Conservation (phyloP, 2,329 filamentous ascomycete genomes). For the Ophiostoma sp. region DNA sequence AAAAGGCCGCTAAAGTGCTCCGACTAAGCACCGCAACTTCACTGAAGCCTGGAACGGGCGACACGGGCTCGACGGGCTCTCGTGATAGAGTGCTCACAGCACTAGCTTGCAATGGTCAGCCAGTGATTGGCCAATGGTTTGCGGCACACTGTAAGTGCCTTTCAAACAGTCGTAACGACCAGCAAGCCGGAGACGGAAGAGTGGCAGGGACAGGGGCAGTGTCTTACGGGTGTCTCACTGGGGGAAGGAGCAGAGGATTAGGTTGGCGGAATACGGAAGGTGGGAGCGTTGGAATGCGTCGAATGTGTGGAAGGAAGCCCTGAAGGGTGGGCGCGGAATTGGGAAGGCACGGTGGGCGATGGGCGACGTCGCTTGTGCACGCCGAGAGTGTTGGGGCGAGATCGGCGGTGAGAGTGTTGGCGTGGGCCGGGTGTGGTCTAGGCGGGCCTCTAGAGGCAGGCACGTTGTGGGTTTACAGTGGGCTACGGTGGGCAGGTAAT, state of each 20-base stretch:
- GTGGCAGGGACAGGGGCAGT: background rate
- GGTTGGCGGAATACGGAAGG: background rate
- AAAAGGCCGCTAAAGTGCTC: background rate
- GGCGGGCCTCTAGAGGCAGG: background rate
- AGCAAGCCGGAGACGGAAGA: background rate
- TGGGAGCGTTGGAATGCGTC: background rate
- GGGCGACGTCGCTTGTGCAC: background rate
- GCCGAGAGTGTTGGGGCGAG: conserved; percentile 18
- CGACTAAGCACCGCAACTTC: background rate
- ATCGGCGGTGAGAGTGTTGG: conserved; percentile 23
- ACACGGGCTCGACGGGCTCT: background rate
- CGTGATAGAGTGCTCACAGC: conserved; percentile 16
- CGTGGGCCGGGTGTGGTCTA: background rate
- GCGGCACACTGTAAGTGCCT: background rate
- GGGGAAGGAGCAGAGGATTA: background rate
- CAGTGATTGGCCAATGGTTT: conserved; percentile 17
- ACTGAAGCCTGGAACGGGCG: background rate
- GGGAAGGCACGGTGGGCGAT: background rate
- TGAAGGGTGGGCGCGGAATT: background rate
- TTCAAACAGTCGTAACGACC: background rate
- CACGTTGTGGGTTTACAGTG: conserved; percentile 13
- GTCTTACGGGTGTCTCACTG: background rate
- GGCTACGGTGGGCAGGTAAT: background rate
- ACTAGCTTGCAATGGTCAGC: background rate
- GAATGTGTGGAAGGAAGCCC: background rate